phyloP scores from a whole-genome alignment of 768 basidiomycete species.

The Panellus pusillus region DNA sequence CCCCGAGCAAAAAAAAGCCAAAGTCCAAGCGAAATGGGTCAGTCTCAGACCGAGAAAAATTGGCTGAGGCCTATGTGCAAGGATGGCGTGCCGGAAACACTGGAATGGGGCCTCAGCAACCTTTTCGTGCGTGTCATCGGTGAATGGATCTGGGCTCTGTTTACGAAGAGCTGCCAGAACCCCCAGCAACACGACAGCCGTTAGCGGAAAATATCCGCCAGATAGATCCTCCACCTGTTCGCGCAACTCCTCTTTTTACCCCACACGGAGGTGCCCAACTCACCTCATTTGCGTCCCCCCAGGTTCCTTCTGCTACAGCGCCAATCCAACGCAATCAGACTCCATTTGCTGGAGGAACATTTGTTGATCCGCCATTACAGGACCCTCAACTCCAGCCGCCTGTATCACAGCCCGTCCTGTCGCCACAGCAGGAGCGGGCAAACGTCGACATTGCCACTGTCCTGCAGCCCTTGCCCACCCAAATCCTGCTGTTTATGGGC shows the following conservation, averaged over 20 bases:
- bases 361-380: not conserved
- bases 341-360: constrained; percentile 5
- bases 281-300: constrained; percentile 16
- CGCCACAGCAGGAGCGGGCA: constrained; percentile 6
- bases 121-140: constrained; percentile 6
- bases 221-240: constrained; percentile 13
- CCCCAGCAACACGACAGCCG: not conserved
- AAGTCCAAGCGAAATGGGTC: constrained; percentile 13
- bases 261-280: constrained; percentile 11
- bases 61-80: constrained; percentile 14
- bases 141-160: not conserved
- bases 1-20: constrained; percentile 4
- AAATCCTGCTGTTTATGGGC: constrained; percentile 29
- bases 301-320: not conserved
- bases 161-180: constrained; percentile 8
- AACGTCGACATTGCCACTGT: constrained; percentile 28
- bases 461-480: constrained; percentile 35
- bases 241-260: constrained; percentile 17
- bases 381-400: not conserved
- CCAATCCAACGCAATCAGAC: constrained; percentile 5
- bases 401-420: not conserved
- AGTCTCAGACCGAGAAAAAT: constrained; percentile 3
- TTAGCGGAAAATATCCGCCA: constrained; percentile 3
- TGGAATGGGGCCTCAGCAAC: constrained; percentile 12
- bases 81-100: constrained; percentile 10